phyloP scores from a whole-genome alignment of 495 filamentous ascomycete genomes.

The Penicillium desertorum region DNA sequence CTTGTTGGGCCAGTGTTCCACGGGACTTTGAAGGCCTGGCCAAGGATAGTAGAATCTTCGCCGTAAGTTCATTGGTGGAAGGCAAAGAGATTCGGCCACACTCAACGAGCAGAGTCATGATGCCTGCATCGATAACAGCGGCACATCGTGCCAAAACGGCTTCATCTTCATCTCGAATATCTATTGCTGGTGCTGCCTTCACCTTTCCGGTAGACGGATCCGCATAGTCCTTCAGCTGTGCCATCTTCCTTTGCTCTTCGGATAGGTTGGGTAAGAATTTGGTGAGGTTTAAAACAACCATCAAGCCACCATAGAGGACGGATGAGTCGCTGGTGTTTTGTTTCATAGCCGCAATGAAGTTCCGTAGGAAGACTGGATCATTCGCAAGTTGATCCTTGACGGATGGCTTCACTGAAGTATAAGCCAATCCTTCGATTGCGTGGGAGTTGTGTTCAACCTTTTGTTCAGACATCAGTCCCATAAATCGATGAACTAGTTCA shows the following conservation, averaged over 20 bases:
- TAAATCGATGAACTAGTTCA: slow-evolving; percentile 77
- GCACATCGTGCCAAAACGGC: slow-evolving; percentile 76
- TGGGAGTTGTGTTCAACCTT: slow-evolving; percentile 57
- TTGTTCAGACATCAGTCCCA: slow-evolving; percentile 65
- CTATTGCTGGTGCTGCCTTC: slow-evolving; percentile 52
- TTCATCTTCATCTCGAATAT: slow-evolving; percentile 69
- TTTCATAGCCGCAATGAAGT: slow-evolving; percentile 63
- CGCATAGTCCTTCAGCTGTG: slow-evolving; percentile 88
- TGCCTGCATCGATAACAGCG: slow-evolving; percentile 69
- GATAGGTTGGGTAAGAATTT: slow-evolving; percentile 73
- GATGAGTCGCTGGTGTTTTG: slow-evolving; percentile 61
- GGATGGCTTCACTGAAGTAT: slow-evolving; percentile 75
- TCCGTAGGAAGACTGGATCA: slow-evolving; percentile 63
- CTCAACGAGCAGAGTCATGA: slow-evolving; percentile 70
- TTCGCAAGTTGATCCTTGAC: slow-evolving; percentile 76
- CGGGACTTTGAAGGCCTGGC: slow-evolving; percentile 69
- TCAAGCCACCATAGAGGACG: slow-evolving; percentile 81
- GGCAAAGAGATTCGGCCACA: slow-evolving; percentile 65
- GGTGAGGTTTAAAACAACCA: slow-evolving; percentile 79
- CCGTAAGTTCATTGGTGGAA: slow-evolving; percentile 65
- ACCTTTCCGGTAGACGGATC: slow-evolving; percentile 65
- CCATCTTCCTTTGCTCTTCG: slow-evolving; percentile 89
- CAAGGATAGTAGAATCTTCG: slow-evolving; percentile 71
- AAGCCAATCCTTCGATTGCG: slow-evolving; percentile 91
- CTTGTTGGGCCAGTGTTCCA: slow-evolving; percentile 82